phyloP scores from a whole-genome alignment of 108 stramenopile genomes.

The Pseudonitzschia pungens region DNA sequence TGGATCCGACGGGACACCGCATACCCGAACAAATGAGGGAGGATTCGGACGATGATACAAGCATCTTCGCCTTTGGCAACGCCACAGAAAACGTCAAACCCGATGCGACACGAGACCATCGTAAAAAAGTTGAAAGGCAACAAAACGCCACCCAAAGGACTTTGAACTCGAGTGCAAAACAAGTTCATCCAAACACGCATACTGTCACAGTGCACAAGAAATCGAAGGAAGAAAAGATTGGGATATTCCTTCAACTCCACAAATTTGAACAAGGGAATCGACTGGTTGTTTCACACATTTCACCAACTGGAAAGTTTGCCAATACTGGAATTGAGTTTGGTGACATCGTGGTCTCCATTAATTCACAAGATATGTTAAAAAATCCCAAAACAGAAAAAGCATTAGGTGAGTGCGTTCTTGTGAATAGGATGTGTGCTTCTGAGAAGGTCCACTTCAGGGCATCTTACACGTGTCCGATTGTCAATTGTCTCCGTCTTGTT shows the following conservation, averaged over 20 bases:
- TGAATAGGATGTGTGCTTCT: not conserved
- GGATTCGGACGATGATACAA: constrained; percentile 6
- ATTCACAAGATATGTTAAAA: constrained; percentile 12
- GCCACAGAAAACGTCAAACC: not conserved
- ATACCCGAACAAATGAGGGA: not conserved
- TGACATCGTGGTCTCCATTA: constrained; percentile 31
- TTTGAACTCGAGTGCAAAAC: not conserved
- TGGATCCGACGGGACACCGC: not conserved
- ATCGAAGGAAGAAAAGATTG: constrained; percentile 21
- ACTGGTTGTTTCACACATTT: constrained; percentile 24
- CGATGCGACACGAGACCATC: not conserved
- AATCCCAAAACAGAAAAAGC: constrained; percentile 20
- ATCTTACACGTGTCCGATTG: not conserved
- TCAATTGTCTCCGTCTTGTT: not conserved
- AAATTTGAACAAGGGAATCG: constrained; percentile 15
- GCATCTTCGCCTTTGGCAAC: constrained; percentile 4
- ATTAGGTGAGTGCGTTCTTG: constrained; percentile 20
- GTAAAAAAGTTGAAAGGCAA: not conserved
- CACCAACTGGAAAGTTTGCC: constrained; percentile 26
- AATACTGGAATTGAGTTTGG: constrained; percentile 26
- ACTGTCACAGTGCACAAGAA: constrained; percentile 23
- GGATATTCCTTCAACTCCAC: constrained; percentile 21
- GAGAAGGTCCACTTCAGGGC: too few species aligned
- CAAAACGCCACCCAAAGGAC: not conserved
- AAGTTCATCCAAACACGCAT: not conserved